Percentiles rank a stretch among this genome's conserved stretches.
Conservation (phyloP, 2,329 filamentous ascomycete species). For the Pseudogymnoascus sp. region DNA sequence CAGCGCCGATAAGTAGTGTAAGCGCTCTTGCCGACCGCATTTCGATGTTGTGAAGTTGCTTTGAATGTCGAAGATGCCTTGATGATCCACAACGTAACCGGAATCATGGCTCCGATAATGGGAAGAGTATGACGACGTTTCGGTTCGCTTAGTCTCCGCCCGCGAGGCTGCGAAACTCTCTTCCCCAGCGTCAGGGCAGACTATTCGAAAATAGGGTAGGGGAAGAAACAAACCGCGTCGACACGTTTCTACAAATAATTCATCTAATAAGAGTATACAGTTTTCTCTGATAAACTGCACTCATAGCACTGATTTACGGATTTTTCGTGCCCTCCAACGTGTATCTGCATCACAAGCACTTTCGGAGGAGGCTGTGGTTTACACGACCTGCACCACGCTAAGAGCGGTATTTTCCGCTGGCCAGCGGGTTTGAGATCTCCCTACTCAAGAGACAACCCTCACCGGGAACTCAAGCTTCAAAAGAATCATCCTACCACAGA, state of each 20-base stretch:
- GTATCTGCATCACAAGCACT: neutral
- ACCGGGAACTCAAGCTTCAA: conserved; percentile 9
- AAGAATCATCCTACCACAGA: conserved; percentile 5
- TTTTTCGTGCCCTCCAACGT: neutral
- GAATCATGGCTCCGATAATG: neutral
- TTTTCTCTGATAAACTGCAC: neutral
- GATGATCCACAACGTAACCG: neutral
- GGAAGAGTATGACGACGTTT: conserved; percentile 8
- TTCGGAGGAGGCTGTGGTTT: neutral
- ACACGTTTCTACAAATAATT: neutral
- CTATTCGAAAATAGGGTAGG: neutral
- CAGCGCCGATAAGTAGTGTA: neutral
- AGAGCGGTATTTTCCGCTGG: conserved; percentile 9
- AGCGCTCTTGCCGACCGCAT: conserved; percentile 6
- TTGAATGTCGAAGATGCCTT: neutral
- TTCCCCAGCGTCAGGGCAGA: conserved; percentile 6
- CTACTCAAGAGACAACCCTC: conserved; percentile 9
- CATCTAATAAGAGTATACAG: neutral
- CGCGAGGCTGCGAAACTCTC: conserved; percentile 8
- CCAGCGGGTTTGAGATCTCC: conserved; percentile 12
- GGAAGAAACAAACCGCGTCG: neutral
- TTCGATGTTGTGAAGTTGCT: neutral
- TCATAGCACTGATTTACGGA: neutral
- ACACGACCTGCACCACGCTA: conserved; percentile 4
- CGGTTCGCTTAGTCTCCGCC: conserved; percentile 8